Base-by-base conservation (phyloP, 139 green algal species). In the Chlorella sp. region DNA sequence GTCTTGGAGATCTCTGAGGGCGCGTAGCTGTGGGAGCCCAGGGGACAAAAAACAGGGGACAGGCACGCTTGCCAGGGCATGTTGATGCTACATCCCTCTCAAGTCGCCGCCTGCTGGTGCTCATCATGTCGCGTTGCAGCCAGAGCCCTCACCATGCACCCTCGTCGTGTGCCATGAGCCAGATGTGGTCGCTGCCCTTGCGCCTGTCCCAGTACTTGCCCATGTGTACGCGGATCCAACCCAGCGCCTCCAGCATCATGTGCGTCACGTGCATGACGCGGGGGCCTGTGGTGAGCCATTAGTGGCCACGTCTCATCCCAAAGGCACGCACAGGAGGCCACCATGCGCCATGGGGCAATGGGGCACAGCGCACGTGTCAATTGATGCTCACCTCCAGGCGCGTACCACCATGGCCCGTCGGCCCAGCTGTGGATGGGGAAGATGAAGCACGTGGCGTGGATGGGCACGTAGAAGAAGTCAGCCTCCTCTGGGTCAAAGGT, bases 391-490 rank as follows among this genome's bases (percentile, higher is more conserved):
- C 65, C 70, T 22, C 50, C 62, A 3, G 75, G 62, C 3, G 20
- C 62, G 33, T 80, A 4, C 51, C 69, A 83, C 77, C 77, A 79
- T 22, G 72, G 77, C 4, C 68, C 64, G 49, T 88, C 83, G 2
- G 72, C 67, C 34, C 74, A 78, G 60, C 84, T 75, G 32, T 77
- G 66, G 20, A 86, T 27, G n/a, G 83, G 86, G 31, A 68, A 80
- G 33, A 85, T 77, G 69, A 81, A 80, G 63, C 82, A 88, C 30
- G 59, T 71, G 49, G 66, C 70, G 55, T 88, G 88, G 10, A 86
- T 49, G 1, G 83, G 83, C 29, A 85, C 71, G 60, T 87, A 88
- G 73, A 87, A 88, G 73, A 77, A 86, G 70, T 88, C 83, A 0
- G 87, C 87, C 26, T 85, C 71, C 63, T 81, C 79, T 2, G 78